Evolutionary conservation across 345 rosid species (phyloP).

Genomic region (Brassica carinata): DNA sequence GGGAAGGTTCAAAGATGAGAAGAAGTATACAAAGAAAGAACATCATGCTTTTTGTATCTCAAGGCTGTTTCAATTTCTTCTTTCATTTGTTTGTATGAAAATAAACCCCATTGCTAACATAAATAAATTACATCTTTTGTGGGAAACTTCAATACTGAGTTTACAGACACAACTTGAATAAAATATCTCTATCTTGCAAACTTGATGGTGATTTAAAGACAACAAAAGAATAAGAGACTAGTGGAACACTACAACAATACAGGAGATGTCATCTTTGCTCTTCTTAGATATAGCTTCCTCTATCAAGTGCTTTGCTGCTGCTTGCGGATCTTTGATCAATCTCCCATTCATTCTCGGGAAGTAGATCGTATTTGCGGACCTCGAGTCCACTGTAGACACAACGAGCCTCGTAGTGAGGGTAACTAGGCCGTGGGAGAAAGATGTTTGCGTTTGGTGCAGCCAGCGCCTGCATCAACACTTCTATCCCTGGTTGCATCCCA

Average conservation of each 20-base stretch:
- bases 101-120: not conserved
- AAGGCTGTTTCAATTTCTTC: not conserved
- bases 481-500: conserved; percentile 71
- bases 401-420: conserved; percentile 56
- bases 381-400: conserved; percentile 48
- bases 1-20: conserved; percentile 8
- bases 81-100: conserved; percentile 2
- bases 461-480: conserved; percentile 48
- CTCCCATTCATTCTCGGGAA: conserved; percentile 68
- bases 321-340: conserved; percentile 71
- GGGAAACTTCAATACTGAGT: conserved; percentile 17
- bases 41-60: not conserved
- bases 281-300: conserved; percentile 65
- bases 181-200: conserved; percentile 14
- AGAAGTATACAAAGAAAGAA: not conserved
- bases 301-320: conserved; percentile 70
- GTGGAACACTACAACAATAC: conserved; percentile 78
- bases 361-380: conserved; percentile 64
- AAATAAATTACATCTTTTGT: conserved; percentile 26
- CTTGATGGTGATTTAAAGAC: not conserved
- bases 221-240: conserved; percentile 18
- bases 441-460: conserved; percentile 66
- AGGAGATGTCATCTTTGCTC: conserved; percentile 93
- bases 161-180: conserved; percentile 2
- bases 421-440: conserved; percentile 69